Evolutionary conservation across 805 yeast species (phyloP), one percentile per base, ranked within the genome.

Genomic region (Starmerella sirachaensis): DNA sequence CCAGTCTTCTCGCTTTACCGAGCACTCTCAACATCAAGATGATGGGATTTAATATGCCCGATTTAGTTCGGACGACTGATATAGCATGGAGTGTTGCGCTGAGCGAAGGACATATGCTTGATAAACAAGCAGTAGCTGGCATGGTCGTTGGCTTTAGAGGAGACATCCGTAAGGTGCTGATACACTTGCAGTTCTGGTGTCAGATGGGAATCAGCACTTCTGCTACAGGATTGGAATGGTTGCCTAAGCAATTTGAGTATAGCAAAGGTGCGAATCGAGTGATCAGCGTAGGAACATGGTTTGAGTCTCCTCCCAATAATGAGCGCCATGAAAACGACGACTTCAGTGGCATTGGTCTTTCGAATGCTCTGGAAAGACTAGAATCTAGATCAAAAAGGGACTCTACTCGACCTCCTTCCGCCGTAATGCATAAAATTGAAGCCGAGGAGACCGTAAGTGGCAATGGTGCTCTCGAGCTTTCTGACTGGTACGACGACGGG

Each of bases 101-200:
- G 16, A 41, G 50, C 24, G 65, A 63, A 38, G 65, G 66, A 1
- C 61, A 56, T 32, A 8, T 52, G 2, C 35, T 63, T 0, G 43
- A 42, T 3, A 40, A 42, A 18, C 14, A 25, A 2, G 38, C 29
- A 2, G 41, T 63, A 6, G 42, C 40, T 1, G 17, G 31, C 2
- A 31, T 58, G 1, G 47, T 49, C 3, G 42, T 41, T 3, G 23
- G 16, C 10, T 20, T 35, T 24, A 18, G 42, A 3, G 42, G 51
- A 12, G 66, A 63, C 37, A 18, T 58, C n/a, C 47, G 61, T 8
- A 33, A 35, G n/a, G 37, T 49, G 2, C 45, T 59, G 12, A 40
- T 44, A 24, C 48, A 51, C 10, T 40, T 58, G 9, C 63, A 59
- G 38, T 54, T 57, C 31, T 56, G 58, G 58, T 57, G 61, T 26